Evolutionary conservation across 495 filamentous ascomycete genomes (phyloP).

Genomic region (Xylaria intraflava): DNA sequence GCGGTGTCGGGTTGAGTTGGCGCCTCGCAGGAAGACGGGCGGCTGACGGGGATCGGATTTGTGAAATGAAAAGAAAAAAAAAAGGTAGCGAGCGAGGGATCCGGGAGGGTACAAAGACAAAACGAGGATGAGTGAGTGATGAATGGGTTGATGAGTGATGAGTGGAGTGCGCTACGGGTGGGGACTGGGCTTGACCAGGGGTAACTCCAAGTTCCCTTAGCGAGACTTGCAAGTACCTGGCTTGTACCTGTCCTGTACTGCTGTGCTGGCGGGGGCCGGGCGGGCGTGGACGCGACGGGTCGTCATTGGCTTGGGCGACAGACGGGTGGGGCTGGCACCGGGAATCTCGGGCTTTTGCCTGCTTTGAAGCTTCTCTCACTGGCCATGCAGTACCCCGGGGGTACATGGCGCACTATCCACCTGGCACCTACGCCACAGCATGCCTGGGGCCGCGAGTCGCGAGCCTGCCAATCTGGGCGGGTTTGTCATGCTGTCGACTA

Average conservation of each 20-base stretch:
- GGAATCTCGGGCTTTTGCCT: conserved; percentile 5
- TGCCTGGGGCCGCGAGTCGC: no score
- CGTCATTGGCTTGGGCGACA: conserved; percentile 2
- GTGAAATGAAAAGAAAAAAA: conserved; percentile 7
- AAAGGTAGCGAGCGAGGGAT: conserved; percentile 8
- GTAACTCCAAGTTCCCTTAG: no score
- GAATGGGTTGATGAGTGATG: conserved; percentile 8
- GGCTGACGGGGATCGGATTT: conserved; percentile 8
- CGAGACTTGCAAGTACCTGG: no score
- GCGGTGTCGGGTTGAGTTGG: conserved; percentile 4
- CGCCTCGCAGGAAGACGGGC: conserved; percentile 13
- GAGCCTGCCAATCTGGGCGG: no score
- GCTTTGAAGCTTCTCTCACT: no score
- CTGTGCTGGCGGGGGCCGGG: no score
- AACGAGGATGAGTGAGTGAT: conserved; percentile 12
- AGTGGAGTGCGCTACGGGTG: conserved; percentile 13
- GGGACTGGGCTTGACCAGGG: no score
- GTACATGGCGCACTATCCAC: no score
- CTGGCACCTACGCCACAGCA: no score
- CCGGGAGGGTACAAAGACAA: conserved; percentile 1
- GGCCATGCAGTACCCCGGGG: no score
- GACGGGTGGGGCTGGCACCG: conserved; percentile 7
- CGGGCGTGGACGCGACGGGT: conserved; percentile 7
- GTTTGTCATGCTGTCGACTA: no score
- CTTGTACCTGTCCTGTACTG: no score